Evolutionary conservation across 768 basidiomycete genomes (phyloP).

Genomic region (Tricholoma furcatifolium): DNA sequence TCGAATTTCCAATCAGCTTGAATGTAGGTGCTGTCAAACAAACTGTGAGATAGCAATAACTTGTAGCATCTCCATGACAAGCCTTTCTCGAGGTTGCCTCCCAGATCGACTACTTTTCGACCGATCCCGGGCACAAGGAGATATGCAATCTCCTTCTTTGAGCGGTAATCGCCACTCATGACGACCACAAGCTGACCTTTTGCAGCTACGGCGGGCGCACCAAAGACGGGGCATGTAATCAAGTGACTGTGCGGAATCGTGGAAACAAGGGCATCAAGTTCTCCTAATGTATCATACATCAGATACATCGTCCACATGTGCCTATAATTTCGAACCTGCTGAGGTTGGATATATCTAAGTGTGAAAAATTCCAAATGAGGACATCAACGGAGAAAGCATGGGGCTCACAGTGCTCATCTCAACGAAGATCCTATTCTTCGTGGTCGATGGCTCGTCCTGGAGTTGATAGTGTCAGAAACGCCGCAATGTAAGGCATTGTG

Average conservation of each 20-base stretch:
- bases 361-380: slow-evolving; percentile 5
- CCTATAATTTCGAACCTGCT: slow-evolving; percentile 33
- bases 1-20: slow-evolving; percentile 79
- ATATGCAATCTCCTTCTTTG: slow-evolving; percentile 78
- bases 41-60: background rate
- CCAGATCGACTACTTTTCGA: slow-evolving; percentile 76
- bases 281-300: slow-evolving; percentile 36
- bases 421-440: slow-evolving; percentile 71
- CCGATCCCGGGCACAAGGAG: slow-evolving; percentile 80
- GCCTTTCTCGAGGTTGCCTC: slow-evolving; percentile 85
- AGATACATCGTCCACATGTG: background rate
- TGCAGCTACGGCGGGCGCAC: slow-evolving; percentile 65
- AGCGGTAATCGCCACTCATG: slow-evolving; percentile 78
- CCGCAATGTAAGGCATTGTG: background rate
- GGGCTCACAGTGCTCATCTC: slow-evolving; percentile 76
- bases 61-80: background rate
- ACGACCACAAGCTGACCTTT: slow-evolving; percentile 65
- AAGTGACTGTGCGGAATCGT: slow-evolving; percentile 57
- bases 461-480: slow-evolving; percentile 11
- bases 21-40: slow-evolving; percentile 54
- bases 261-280: slow-evolving; percentile 69
- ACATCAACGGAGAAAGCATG: background rate
- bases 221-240: slow-evolving; percentile 78
- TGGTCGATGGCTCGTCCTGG: slow-evolving; percentile 38
- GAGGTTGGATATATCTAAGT: slow-evolving; percentile 54